Percentiles rank a stretch among this genome's conserved stretches.
Evolutionary conservation across 2,329 filamentous ascomycete genomes (phyloP).

Genomic region (Didymella exigua): DNA sequence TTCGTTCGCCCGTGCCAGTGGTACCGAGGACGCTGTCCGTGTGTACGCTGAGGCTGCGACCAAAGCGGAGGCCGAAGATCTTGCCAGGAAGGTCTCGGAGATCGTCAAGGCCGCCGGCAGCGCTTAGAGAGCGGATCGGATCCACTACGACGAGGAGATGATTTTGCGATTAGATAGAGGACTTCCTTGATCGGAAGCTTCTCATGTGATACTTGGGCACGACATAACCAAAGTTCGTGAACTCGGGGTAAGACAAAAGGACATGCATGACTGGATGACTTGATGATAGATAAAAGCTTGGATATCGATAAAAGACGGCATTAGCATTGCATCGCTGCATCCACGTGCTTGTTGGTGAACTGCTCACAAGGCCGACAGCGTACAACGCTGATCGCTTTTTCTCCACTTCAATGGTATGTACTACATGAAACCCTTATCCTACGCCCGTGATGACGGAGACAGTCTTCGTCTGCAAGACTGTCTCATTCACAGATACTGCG

Average conservation of each 20-base stretch:
- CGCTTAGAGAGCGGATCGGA: constrained; percentile 21
- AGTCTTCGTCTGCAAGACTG: constrained; percentile 3
- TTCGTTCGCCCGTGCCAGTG: constrained; percentile 88
- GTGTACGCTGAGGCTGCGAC: constrained; percentile 96
- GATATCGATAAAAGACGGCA: constrained; percentile 15
- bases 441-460: constrained; percentile 13
- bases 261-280: constrained; percentile 22
- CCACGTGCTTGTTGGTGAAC: neutral
- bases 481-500: constrained; percentile 29
- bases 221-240: neutral
- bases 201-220: neutral
- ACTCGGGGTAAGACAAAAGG: constrained; percentile 1
- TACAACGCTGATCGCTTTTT: neutral
- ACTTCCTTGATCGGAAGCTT: neutral
- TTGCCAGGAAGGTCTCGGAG: constrained; percentile 80
- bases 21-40: constrained; percentile 93
- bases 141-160: constrained; percentile 9
- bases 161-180: constrained; percentile 6
- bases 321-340: constrained; percentile 2
- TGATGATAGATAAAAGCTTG: constrained; percentile 30
- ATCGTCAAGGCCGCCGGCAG: constrained; percentile 63
- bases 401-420: constrained; percentile 2
- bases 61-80: constrained; percentile 85
- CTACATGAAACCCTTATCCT: neutral
- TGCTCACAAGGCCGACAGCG: neutral